Base-by-base conservation (phyloP, 2,329 filamentous ascomycete species). In the Exserohilum rostratum region DNA sequence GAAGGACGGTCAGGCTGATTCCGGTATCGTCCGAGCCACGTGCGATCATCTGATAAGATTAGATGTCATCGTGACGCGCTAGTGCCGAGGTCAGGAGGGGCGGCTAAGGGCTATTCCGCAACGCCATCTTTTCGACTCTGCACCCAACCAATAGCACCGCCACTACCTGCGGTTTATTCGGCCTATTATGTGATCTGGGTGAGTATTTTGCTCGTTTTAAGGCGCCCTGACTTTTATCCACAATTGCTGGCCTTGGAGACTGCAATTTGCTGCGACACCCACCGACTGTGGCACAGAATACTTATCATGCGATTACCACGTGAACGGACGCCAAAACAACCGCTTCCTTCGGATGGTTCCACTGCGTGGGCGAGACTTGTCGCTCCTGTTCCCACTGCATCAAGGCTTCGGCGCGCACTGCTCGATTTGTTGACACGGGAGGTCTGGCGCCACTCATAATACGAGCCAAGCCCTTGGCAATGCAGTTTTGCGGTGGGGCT, bases 41-140 rank as follows among this genome's bases (percentile, higher is more conserved):
- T 38, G 39, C 51, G 57, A 55, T 51, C 34, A 60, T 60, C 54
- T 49, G 57, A 60, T 60, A 54, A 60, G 57, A 60, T 60, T 60
- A 57, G 47, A 54, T 57, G 53, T 42, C 47, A 40, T 29, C 17
- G 44, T 55, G 34, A 46, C 38, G 33, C 31, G 38, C 40, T 58
- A 50, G 51, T 31, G 34, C 11, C 35, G 11, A 25, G 18, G 50
- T 38, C 20, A 30, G 33, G 50, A 48, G 55, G 39, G 46, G 33
- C 31, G 27, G 34, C 40, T 42, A 30, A 46, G 13, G 9, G 17
- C 52, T 27, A 20, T 50, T 25, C 46, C 33, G 37, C 25, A 22
- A 31, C 34, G 34, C 17, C 27, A 33, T 35, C 25, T 37, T 7
- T 38, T 11, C 38, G 25, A 2, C 22, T 42, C 18, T 25, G 17